phyloP scores from a whole-genome alignment of 352 stramenopile genomes.

The Globisporangium ultimum region DNA sequence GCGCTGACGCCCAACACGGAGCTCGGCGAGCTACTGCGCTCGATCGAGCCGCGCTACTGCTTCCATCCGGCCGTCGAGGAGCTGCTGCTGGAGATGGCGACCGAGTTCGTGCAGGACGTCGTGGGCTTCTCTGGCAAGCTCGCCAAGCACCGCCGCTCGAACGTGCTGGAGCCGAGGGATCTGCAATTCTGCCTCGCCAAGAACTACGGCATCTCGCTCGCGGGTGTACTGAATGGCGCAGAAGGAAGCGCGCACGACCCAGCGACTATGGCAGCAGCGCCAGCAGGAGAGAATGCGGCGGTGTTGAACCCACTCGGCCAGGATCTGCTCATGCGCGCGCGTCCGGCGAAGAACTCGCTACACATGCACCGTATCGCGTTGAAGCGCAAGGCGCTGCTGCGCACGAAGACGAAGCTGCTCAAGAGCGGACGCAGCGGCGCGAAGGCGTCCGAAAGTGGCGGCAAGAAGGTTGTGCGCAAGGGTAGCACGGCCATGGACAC shows the following conservation, averaged over 20 bases:
- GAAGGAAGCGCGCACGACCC: neutral
- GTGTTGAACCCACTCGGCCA: slow-evolving; percentile 49
- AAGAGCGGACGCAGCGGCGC: slow-evolving; percentile 30
- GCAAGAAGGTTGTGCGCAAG: slow-evolving; percentile 55
- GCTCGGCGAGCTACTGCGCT: slow-evolving; percentile 59
- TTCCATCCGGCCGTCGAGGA: slow-evolving; percentile 81
- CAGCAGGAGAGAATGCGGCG: neutral
- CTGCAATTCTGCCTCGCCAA: slow-evolving; percentile 82
- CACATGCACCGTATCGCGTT: slow-evolving; percentile 81
- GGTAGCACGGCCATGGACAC: slow-evolving; percentile 24
- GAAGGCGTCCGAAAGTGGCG: slow-evolving; percentile 33
- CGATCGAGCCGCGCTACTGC: slow-evolving; percentile 67
- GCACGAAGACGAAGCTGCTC: slow-evolving; percentile 49
- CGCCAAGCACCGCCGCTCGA: slow-evolving; percentile 77
- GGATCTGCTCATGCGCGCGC: slow-evolving; percentile 52
- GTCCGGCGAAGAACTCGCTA: slow-evolving; percentile 69
- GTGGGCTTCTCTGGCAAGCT: slow-evolving; percentile 60
- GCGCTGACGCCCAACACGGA: slow-evolving; percentile 71
- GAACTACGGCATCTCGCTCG: slow-evolving; percentile 83
- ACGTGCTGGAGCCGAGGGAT: slow-evolving; percentile 63
- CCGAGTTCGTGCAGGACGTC: slow-evolving; percentile 76
- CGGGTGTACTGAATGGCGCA: slow-evolving; percentile 36
- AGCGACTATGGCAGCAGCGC: neutral
- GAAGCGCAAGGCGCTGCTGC: slow-evolving; percentile 65
- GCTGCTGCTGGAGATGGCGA: slow-evolving; percentile 78